Evolutionary conservation across 495 filamentous ascomycete species (phyloP), one percentile per base, ranked within the genome.

Genomic region (Oidiodendron maius): DNA sequence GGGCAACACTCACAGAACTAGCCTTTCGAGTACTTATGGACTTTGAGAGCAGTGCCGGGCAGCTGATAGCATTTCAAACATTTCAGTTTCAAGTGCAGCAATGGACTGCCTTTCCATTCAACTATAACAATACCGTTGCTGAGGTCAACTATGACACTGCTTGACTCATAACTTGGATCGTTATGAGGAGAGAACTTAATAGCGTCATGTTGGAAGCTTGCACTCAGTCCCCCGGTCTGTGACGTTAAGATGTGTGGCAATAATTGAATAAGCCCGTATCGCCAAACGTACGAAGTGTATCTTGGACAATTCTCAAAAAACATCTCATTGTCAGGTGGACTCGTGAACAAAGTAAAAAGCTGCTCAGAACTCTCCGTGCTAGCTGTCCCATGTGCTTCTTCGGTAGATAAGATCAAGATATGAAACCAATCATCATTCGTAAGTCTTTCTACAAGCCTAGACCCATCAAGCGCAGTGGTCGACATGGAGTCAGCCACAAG

Each of bases 161-260:
- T 42, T 42, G 40, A 42, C 20, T 42, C 40, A 42, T 42, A 23
- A 24, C 21, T 42, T 10, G 40, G n/a, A 4, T 42, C 40, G 40
- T 17, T 42, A 42, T 42, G 40, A 42, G 40, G 40, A 42, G 20
- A 42, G 40, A 42, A 25, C 20, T 24, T 42, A n/a, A 42, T 42
- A 42, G 20, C 21, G 21, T n/a, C 20, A 23, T 25, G 18, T 42
- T 42, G 40, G 40, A 42, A 25, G 40, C 20, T 42, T 42, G 40
- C 20, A 42, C 40, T 42, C 40, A 42, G 21, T 10, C 40, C 40
- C 39, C 39, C 15, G 16, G 39, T 41, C 39, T 41, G 39, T 41
- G 39, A 41, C 16, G 39, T 41, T 41, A 20, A 9, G 16, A 41
- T 41, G 39, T 41, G 39, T 21, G 39, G 39, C 39, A 41, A 41